Evolutionary conservation across 495 filamentous ascomycete genomes (phyloP), one percentile per base, ranked within the genome.

Genomic region (Venustampulla echinocandica): DNA sequence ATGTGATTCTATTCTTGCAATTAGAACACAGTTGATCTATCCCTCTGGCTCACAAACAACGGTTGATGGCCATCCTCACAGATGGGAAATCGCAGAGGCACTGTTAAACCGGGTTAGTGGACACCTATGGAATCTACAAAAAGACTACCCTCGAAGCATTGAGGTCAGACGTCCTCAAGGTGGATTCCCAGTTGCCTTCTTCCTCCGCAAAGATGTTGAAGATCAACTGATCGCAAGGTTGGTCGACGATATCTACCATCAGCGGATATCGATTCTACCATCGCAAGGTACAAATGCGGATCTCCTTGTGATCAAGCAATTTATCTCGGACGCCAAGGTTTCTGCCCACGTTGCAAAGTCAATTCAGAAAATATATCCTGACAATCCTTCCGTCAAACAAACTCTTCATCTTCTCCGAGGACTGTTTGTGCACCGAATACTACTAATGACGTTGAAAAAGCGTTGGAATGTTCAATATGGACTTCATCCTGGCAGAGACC

Each of bases 391-490:
- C 2, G 53, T 59, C 1, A 49, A 19, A 6, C 61, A 69, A 19
- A 58, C 52, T 11, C 43, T 71, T 0, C 64, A 66, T 18, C 53
- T 74, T 1, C 50, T 74, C 1, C 48, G 67, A 3, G 69, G 68
- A 0, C 30, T 71, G 10, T 49, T 71, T 5, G 61, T 64, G 15
- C 55, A 68, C 45, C 47, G 64, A 17, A 69, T 73, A 15, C 49
- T 72, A 1, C 45, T 70, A 6, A 55, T 63, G 21, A 37, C 56
- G 0, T 42, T 70, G 0, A 64, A 67, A 39, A 69, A 68, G 50
- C 47, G 69, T 9, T 70, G 64, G 64, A 69, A 67, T 48, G 66
- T 72, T 1, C 61, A 71, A 34, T 72, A 68, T 50, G 69, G 69
- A 0, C 53, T 72, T 2, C 59, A 68, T 42, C 61, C 51, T 0